Base-by-base conservation (phyloP, 2,329 filamentous ascomycete species). In the Clonostachys solani region DNA sequence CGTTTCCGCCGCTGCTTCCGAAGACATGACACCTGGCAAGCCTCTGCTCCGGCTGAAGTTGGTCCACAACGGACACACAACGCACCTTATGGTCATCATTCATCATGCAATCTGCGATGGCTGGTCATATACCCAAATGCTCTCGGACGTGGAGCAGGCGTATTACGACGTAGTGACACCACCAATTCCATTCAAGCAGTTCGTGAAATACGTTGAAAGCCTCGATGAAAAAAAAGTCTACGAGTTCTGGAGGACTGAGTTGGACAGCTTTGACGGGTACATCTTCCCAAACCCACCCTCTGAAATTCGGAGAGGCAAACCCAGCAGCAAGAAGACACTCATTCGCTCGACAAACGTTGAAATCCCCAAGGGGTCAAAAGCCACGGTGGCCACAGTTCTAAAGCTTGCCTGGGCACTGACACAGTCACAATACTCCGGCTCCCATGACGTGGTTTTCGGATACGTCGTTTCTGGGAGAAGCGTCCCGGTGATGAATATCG, bases 161-260 rank as follows among this genome's bases (percentile, higher is more conserved):
- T 46, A 50, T 33, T 13, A 41, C 18, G 45, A 48, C n/a, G 35
- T 17, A 6, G 40, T 4, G 29, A 64, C 0, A 60, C 65, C 17
- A 55, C 63, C 13, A 23, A 40, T 15, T 12, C 48, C 50, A 5
- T 73, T 72, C 56, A 68, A 65, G 43, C 57, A 65, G 33, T 73
- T 72, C 48, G 69, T 73, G 50, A 61, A 62, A 38, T 69, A 70
- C 48, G 60, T 73, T 6, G 60, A 63, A 48, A 60, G 69, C 33
- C 58, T 60, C 17, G 45, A 54, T 29, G 35, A 40, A 6, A 17
- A 47, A 12, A n/a, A 36, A 23, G n/a, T 23, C 5, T 29, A 18
- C 13, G 13, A 16, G 23, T 47, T 42, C 40, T 47, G 45, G 45
- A 18, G 12, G 33, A n/a, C 18, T 5, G 6, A 35, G 42, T 16